Conservation (phyloP, 2,329 filamentous ascomycete species). For the Blastomyces gilchristii region DNA sequence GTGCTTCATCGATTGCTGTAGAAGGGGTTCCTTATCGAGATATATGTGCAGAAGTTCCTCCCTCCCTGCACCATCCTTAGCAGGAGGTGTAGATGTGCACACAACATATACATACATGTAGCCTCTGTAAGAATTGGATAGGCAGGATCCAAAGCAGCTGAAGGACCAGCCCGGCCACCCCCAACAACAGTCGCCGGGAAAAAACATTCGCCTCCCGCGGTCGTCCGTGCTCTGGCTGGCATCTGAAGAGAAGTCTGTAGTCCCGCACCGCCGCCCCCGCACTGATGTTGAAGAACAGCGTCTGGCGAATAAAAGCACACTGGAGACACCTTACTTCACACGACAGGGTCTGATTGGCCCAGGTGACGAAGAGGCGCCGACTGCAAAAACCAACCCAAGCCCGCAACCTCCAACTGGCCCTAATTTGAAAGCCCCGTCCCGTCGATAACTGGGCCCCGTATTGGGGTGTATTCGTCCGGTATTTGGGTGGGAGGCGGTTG, state of each 20-base stretch:
- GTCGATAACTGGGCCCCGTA: background rate
- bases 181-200: background rate
- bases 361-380: background rate
- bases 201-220: background rate
- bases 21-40: constrained; percentile 2
- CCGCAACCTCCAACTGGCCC: background rate
- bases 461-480: background rate
- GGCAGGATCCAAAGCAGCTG: background rate
- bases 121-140: background rate
- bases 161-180: no score
- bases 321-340: background rate
- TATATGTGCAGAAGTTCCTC: background rate
- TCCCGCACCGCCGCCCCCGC: no score
- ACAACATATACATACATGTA: background rate
- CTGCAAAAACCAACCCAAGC: background rate
- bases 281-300: background rate
- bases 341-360: background rate
- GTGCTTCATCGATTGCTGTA: background rate
- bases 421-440: background rate
- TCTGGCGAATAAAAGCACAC: background rate
- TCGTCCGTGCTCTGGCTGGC: background rate
- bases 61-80: background rate
- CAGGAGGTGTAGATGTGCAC: background rate
- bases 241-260: background rate
- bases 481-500: background rate